Evolutionary conservation across 192 early-diverging fungal genomes (phyloP).

Genomic region (Piromyces sp.): DNA sequence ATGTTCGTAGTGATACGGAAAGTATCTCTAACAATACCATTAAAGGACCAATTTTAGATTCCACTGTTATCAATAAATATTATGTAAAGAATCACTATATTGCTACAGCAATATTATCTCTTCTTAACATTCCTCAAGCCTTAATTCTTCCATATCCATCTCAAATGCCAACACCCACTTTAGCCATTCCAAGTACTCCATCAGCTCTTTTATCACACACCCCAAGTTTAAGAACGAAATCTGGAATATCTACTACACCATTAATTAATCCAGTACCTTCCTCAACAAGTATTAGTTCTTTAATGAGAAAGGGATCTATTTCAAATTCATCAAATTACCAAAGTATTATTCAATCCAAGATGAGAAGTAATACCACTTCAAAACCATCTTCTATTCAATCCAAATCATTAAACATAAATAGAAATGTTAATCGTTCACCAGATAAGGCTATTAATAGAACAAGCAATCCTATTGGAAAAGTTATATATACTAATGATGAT

Average conservation of each 20-base stretch:
- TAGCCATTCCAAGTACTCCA: not conserved
- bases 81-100: not conserved
- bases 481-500: not conserved
- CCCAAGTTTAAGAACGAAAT: not conserved
- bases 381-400: not conserved
- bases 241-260: not conserved
- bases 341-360: not conserved
- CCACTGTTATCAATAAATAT: not conserved
- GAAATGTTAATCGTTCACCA: not conserved
- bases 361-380: not conserved
- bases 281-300: not conserved
- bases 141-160: not conserved
- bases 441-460: not conserved
- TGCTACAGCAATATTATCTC: not conserved
- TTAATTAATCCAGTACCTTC: not conserved
- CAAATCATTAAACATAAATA: too few relatives aligned
- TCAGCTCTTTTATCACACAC: not conserved
- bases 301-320: not conserved
- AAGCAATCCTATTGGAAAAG: not conserved
- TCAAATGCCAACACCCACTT: not conserved
- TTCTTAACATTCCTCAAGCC: not conserved
- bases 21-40: not conserved
- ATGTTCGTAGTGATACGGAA: not conserved
- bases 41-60: not conserved
- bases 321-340: not conserved